phyloP scores from a whole-genome alignment of 2,329 filamentous ascomycete species.

The Xylaria sp. region DNA sequence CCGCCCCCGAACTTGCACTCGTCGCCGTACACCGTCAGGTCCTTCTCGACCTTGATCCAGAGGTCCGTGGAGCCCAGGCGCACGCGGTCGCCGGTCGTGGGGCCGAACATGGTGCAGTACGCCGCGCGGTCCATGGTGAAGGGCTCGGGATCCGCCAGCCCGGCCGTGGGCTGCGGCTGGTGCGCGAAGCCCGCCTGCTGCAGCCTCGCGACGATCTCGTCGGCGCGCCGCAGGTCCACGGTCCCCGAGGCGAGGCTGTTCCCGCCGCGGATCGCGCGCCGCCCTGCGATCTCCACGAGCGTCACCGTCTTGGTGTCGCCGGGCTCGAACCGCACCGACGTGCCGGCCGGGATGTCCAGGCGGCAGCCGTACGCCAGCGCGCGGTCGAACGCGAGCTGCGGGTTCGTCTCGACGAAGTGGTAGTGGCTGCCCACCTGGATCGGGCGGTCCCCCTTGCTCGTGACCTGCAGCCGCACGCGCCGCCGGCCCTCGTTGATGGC shows the following conservation, averaged over 20 bases:
- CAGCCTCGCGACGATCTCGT: slow-evolving; percentile 70
- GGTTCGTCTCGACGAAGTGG: slow-evolving; percentile 95
- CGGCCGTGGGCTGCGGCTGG: slow-evolving; percentile 65
- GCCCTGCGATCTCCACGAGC: slow-evolving; percentile 85
- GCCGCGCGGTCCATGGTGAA: slow-evolving; percentile 77
- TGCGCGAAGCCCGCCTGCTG: slow-evolving; percentile 80
- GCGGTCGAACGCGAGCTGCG: slow-evolving; percentile 86
- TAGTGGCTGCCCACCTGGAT: slow-evolving; percentile 96
- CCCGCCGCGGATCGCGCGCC: slow-evolving; percentile 80
- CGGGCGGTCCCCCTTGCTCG: slow-evolving; percentile 85
- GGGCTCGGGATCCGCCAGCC: slow-evolving; percentile 61
- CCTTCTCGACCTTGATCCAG: slow-evolving; percentile 89
- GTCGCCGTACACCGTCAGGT: slow-evolving; percentile 84
- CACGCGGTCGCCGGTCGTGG: slow-evolving; percentile 86
- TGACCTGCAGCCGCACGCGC: slow-evolving; percentile 76
- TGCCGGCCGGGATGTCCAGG: slow-evolving; percentile 88
- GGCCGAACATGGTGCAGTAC: slow-evolving; percentile 90
- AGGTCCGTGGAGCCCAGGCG: slow-evolving; percentile 82
- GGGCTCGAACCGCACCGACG: slow-evolving; percentile 91
- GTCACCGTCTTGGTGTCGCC: slow-evolving; percentile 90
- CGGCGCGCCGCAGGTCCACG: slow-evolving; percentile 67
- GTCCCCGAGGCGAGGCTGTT: slow-evolving; percentile 77
- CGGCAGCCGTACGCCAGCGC: slow-evolving; percentile 80
- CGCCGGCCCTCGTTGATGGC: slow-evolving; percentile 75
- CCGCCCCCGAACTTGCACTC: slow-evolving; percentile 96